Evolutionary conservation across 148 eudicot genomes (phyloP).

Genomic region (Arctostaphylos glauca): DNA sequence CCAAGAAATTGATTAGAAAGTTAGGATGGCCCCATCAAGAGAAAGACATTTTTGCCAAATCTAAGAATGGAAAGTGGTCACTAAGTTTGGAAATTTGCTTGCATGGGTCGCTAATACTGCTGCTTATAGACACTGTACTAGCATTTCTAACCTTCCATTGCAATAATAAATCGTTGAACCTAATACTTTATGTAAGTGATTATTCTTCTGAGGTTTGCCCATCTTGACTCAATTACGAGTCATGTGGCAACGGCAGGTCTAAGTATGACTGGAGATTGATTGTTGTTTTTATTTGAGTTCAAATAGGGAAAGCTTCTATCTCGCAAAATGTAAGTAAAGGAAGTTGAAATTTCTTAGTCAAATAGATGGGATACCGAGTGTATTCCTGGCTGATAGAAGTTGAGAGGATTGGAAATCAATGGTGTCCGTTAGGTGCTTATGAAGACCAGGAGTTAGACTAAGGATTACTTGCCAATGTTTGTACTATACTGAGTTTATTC

Average conservation of each 20-base stretch:
- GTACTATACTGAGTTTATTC: too few species aligned
- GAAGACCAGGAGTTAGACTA: too few species aligned
- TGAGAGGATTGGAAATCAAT: not conserved
- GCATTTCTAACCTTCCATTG: not conserved
- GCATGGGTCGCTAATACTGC: not conserved
- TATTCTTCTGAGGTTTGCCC: not conserved
- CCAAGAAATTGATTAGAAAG: not conserved
- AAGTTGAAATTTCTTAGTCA: not conserved
- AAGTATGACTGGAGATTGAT: not conserved
- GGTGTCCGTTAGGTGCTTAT: too few species aligned
- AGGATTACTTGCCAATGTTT: too few species aligned
- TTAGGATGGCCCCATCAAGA: not conserved
- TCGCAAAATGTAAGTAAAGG: not conserved
- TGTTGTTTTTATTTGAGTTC: conserved; percentile 2
- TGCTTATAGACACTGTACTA: not conserved
- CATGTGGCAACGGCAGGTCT: not conserved
- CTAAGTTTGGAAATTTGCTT: not conserved
- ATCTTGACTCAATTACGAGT: not conserved
- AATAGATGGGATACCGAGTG: not conserved
- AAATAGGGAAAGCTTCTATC: not conserved
- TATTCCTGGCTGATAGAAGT: not conserved
- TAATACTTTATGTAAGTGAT: not conserved
- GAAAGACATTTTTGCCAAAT: not conserved
- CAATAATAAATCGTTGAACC: not conserved
- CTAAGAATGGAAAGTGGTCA: not conserved